Base-by-base conservation (phyloP, 768 basidiomycete species). In the Leccinum subgranulosum region DNA sequence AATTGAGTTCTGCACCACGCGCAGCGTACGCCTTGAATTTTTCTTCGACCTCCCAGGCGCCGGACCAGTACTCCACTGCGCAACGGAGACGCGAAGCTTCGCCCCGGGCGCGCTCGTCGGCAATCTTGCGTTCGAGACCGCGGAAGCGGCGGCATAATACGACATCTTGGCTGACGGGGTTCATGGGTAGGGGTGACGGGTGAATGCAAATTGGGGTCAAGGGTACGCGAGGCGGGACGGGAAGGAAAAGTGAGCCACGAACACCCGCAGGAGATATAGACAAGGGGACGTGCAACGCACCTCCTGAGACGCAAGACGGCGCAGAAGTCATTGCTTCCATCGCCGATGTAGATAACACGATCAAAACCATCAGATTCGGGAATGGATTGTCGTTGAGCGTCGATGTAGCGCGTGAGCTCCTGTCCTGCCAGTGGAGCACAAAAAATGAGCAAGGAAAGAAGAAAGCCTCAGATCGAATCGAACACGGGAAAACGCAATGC, bases 21-120 rank as follows among this genome's bases (percentile, higher is more conserved):
- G n/a, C 11, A 2, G 56, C 60, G 6, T 62, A 61, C 54, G 36
- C 39, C 41, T 67, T 69, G 66, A 93, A 90, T 46, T 83, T 80
- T 73, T 96, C 92, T 71, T 98, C 96, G 48, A 94, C 86, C 70
- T 98, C 93, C 96, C 96, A 98, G 46, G 94, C 95, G 36, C 92
- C 94, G 7, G 83, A 83, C 96, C 96, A 98, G 69, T 91, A 88
- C 63, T 84, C 78, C 57, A 94, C 82, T 54, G 85, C 71, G 64
- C 87, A 87, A 57, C 83, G 81, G 58, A 97, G 79, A 11, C 90
- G 90, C 11, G 74, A 73, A 36, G 41, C 41, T 41, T 78, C 66
- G 3, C 90, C 90, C 58, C 48, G 51, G 27, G 59, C 59, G 14
- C 34, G 53, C 28, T 97, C 91, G 51, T 80, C 79, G 39, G 78